A percentile compares a stretch with the other conserved stretches of the same genome.
Conservation (phyloP, 352 stramenopile genomes). For the Phytopythium montanum region DNA sequence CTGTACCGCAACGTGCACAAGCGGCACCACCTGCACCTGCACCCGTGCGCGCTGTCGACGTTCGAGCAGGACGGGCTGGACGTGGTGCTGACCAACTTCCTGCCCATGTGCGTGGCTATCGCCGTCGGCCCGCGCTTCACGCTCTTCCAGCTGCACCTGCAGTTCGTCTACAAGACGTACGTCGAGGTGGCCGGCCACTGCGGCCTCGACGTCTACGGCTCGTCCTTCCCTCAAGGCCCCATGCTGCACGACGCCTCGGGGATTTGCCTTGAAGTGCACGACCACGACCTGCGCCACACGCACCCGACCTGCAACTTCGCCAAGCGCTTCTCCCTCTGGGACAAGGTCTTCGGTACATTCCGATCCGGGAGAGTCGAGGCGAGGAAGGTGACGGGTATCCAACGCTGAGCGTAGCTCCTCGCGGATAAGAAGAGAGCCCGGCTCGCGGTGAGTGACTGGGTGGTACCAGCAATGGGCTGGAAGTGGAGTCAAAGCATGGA, state of each 20-base stretch:
- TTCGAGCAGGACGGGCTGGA: slow-evolving; percentile 59
- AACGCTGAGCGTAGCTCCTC: not conserved
- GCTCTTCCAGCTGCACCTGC: slow-evolving; percentile 34
- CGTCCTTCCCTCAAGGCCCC: slow-evolving; percentile 56
- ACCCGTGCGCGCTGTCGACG: slow-evolving; percentile 49
- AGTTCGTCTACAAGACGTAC: slow-evolving; percentile 71
- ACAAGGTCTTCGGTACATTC: slow-evolving; percentile 61
- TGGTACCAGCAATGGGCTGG: no score
- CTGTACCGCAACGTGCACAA: slow-evolving; percentile 58
- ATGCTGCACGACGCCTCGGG: slow-evolving; percentile 23
- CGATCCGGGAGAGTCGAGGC: slow-evolving; percentile 5
- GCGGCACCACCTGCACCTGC: slow-evolving; percentile 50
- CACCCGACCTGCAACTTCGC: slow-evolving; percentile 57
- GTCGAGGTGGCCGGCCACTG: slow-evolving; percentile 63
- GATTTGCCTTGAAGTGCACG: slow-evolving; percentile 42
- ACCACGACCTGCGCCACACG: slow-evolving; percentile 70
- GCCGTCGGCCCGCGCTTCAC: slow-evolving; percentile 29
- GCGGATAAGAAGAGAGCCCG: not conserved
- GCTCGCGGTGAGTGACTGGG: no score
- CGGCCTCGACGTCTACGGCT: slow-evolving; percentile 51
- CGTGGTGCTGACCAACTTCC: slow-evolving; percentile 46
- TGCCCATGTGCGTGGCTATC: slow-evolving; percentile 32
- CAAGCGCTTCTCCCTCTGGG: slow-evolving; percentile 69
- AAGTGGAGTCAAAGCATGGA: not conserved
- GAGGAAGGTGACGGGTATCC: not conserved